Evolutionary conservation across 2,329 filamentous ascomycete species (phyloP).

Genomic region (Metarhizium anisopliae): DNA sequence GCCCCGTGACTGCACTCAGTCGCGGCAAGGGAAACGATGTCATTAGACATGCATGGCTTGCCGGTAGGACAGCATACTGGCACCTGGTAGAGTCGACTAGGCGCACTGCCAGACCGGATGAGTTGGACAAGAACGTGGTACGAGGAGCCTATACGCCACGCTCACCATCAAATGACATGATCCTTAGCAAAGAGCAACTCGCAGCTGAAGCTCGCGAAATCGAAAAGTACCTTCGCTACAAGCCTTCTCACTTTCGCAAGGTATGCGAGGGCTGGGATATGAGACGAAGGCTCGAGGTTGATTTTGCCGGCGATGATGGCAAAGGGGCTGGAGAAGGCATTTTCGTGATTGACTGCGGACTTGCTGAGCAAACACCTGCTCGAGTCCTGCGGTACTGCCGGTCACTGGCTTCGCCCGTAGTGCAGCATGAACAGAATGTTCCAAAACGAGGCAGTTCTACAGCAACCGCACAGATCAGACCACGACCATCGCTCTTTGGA

Average conservation of each 20-base stretch:
- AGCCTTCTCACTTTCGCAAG: conserved; percentile 69
- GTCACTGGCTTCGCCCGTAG: conserved; percentile 14
- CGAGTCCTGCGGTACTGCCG: conserved; percentile 36
- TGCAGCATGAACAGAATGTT: conserved; percentile 4
- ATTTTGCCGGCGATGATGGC: conserved; percentile 79
- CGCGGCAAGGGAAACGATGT: conserved; percentile 43
- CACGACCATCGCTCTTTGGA: conserved; percentile 22
- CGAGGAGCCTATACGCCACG: conserved; percentile 73
- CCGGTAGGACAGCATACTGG: conserved; percentile 74
- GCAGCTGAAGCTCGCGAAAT: conserved; percentile 73
- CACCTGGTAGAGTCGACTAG: conserved; percentile 69
- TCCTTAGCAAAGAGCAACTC: conserved; percentile 61
- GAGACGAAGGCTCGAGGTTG: conserved; percentile 74
- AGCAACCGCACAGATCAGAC: conserved; percentile 2
- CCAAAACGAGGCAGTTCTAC: not conserved
- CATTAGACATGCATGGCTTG: conserved; percentile 66
- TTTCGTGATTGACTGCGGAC: conserved; percentile 64
- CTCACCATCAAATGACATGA: conserved; percentile 66
- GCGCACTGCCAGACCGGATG: conserved; percentile 62
- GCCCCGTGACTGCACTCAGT: conserved; percentile 48
- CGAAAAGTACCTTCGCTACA: conserved; percentile 62
- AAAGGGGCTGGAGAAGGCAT: conserved; percentile 67
- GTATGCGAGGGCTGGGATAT: conserved; percentile 87
- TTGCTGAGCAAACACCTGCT: conserved; percentile 45
- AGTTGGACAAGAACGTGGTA: conserved; percentile 57